These are phyloP conservation scores for Lophiotrema nucula DNA, from an alignment of 495 filamentous ascomycete genomes.

Conservation along the genomic window DNA sequence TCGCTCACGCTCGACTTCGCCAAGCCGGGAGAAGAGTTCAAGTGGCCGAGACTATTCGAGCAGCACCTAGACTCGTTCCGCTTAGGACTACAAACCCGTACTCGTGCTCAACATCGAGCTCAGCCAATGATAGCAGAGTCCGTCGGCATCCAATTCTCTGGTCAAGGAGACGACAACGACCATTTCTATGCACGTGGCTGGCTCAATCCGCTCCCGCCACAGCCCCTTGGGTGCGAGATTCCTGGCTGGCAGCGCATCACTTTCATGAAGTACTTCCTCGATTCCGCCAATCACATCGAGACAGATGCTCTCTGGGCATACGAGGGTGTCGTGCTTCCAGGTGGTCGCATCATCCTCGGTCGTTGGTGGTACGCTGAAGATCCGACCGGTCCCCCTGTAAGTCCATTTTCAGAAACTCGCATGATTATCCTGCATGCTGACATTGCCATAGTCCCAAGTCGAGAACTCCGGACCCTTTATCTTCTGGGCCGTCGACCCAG, in stretches of 20 bases:
- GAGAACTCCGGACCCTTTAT: conserved; percentile 51
- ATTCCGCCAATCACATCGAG: conserved; percentile 23
- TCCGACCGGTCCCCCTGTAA: no score
- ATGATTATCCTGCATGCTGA: no score
- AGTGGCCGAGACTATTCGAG: conserved; percentile 38
- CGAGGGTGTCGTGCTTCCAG: conserved; percentile 46
- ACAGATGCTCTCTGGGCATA: conserved; percentile 40
- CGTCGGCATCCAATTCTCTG: conserved; percentile 29
- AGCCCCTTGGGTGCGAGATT: conserved; percentile 25
- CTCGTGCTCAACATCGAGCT: conserved; percentile 37
- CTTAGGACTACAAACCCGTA: conserved; percentile 9
- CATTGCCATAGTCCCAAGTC: background rate
- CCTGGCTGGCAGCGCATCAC: conserved; percentile 44
- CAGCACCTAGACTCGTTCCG: conserved; percentile 29
- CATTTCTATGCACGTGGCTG: conserved; percentile 38
- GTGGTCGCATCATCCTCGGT: conserved; percentile 42
- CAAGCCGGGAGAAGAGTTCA: background rate
- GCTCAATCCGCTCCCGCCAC: conserved; percentile 41
- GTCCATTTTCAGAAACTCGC: no score
- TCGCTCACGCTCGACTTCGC: conserved; percentile 4
- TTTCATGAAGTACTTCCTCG: conserved; percentile 41
- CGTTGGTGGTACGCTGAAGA: conserved; percentile 38
- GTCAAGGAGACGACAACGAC: conserved; percentile 30
- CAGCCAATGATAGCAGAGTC: conserved; percentile 5
- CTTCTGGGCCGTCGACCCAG: conserved; percentile 51